Conservation (phyloP, 2,329 filamentous ascomycete species). For the Aschersonia sp. region DNA sequence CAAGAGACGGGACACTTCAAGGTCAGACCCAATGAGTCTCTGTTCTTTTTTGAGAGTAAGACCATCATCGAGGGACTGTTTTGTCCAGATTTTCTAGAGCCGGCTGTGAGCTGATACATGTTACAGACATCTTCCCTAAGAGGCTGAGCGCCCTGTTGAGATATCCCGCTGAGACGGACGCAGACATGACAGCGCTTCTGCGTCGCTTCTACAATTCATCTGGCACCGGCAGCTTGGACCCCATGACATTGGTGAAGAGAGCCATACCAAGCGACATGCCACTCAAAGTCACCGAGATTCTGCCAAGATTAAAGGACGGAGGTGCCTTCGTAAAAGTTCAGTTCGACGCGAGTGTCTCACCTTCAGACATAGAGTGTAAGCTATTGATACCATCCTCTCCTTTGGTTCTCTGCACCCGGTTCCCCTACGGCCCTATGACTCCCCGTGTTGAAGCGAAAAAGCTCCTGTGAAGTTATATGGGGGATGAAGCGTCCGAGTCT, state of each 20-base stretch:
- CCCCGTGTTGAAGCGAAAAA: too few relatives aligned
- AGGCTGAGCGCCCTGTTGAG: slow-evolving; percentile 41
- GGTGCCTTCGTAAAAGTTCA: slow-evolving; percentile 85
- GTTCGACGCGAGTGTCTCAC: slow-evolving; percentile 24
- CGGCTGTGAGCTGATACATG: too few relatives aligned
- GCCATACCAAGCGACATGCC: slow-evolving; percentile 48
- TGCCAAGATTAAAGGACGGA: slow-evolving; percentile 79
- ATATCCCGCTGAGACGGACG: slow-evolving; percentile 31
- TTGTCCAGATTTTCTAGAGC: background rate
- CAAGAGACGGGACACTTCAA: slow-evolving; percentile 69
- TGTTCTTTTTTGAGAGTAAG: slow-evolving; percentile 83
- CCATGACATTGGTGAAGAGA: slow-evolving; percentile 38
- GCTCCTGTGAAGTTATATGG: too few relatives aligned
- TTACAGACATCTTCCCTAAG: slow-evolving; percentile 66
- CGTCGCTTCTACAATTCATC: slow-evolving; percentile 35
- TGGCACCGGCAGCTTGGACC: slow-evolving; percentile 32
- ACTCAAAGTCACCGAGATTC: slow-evolving; percentile 63
- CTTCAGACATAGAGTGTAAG: slow-evolving; percentile 27
- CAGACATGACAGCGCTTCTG: slow-evolving; percentile 34
- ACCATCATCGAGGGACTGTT: background rate
- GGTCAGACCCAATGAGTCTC: slow-evolving; percentile 60
- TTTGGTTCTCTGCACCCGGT: too few relatives aligned
- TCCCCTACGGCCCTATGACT: too few relatives aligned
- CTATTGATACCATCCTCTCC: background rate
- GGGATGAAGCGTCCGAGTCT: background rate